Conservation (phyloP, 1,139 yeast species). For the Sugiyamaella xylanicola region DNA sequence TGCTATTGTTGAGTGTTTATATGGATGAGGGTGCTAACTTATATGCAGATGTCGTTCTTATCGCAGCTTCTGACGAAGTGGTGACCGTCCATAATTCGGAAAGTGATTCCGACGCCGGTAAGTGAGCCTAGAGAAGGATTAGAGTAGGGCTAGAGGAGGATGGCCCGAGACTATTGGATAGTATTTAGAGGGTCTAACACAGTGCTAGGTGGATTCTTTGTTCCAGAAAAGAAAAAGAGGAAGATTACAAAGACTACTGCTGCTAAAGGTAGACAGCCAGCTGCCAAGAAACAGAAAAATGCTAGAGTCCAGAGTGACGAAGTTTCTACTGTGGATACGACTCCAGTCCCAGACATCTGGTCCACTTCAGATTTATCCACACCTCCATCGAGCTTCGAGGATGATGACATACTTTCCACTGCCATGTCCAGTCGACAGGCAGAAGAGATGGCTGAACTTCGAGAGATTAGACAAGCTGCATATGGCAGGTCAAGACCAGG, state of each 20-base stretch:
- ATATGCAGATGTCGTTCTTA: background rate
- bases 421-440: conserved; percentile 26
- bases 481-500: too few species aligned
- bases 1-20: background rate
- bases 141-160: background rate
- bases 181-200: too few species aligned
- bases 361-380: conserved; percentile 18
- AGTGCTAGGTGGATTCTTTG: conserved; percentile 12
- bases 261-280: background rate
- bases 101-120: conserved; percentile 11
- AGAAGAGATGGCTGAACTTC: too few species aligned
- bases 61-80: background rate
- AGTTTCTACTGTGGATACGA: conserved; percentile 12
- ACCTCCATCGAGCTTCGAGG: conserved; percentile 23
- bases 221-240: conserved; percentile 16
- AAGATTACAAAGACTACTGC: background rate
- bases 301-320: background rate
- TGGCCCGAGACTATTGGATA: too few species aligned
- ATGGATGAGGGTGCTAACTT: background rate
- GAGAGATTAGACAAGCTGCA: too few species aligned
- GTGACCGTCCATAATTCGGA: background rate
- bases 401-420: conserved; percentile 16
- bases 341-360: conserved; percentile 1
- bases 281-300: background rate
- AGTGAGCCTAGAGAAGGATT: too few species aligned